Evolutionary conservation across 139 green algal genomes (phyloP).

Genomic region (Chlorella vulgaris): DNA sequence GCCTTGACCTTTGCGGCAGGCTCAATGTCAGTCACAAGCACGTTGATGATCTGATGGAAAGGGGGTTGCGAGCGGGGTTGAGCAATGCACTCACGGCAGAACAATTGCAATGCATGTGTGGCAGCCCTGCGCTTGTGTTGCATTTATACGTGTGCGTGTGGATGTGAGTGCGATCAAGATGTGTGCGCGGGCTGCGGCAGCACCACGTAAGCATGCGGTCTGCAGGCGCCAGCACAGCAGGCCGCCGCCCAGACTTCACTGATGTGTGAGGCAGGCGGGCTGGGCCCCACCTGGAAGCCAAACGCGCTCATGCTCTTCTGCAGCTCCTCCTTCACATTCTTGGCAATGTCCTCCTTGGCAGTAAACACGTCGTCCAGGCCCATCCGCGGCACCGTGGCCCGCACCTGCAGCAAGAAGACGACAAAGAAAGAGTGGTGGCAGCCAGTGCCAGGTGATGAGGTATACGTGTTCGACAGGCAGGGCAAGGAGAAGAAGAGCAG

Average conservation of each 20-base stretch:
- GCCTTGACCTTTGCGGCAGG: conserved; percentile 73
- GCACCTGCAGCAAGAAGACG: conserved; percentile 47
- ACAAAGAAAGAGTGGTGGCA: background rate
- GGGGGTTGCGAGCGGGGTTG: too few relatives aligned
- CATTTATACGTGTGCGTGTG: background rate
- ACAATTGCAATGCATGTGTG: too few relatives aligned
- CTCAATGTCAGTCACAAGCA: conserved; percentile 87
- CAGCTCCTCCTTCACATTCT: conserved; percentile 69
- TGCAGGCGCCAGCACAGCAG: too few relatives aligned
- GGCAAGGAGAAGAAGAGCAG: too few relatives aligned
- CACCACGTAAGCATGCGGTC: too few relatives aligned
- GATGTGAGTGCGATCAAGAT: background rate
- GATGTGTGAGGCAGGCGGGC: too few relatives aligned
- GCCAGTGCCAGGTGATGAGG: background rate
- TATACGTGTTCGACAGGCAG: too few relatives aligned
- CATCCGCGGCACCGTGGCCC: conserved; percentile 71
- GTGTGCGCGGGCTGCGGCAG: background rate
- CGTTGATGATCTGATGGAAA: conserved; percentile 75
- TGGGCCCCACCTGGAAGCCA: conserved; percentile 64
- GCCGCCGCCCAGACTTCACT: too few relatives aligned
- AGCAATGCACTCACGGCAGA: too few relatives aligned
- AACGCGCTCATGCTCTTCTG: conserved; percentile 60
- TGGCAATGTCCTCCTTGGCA: conserved; percentile 91
- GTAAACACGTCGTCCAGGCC: conserved; percentile 61
- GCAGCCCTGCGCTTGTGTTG: background rate